phyloP scores from a whole-genome alignment of 202 grass and related monocot species.

The Digitaria exilis region DNA sequence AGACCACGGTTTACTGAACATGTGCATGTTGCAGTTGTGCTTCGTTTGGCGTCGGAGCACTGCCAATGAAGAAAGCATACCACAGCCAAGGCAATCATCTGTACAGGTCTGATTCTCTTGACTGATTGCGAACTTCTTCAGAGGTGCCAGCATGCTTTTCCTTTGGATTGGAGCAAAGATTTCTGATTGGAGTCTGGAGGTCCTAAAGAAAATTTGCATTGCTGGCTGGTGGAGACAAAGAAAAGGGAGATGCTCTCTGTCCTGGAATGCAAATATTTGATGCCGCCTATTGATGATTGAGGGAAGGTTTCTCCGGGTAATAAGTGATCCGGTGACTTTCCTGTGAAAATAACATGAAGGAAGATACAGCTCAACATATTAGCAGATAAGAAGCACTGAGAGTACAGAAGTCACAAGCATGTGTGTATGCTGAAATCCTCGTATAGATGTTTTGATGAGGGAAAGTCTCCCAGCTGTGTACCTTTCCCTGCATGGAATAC shows the following conservation, averaged over 20 bases:
- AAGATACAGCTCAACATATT: conserved; percentile 1
- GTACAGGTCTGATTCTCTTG: conserved; percentile 38
- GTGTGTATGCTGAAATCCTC: conserved; percentile 9
- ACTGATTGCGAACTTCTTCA: conserved; percentile 39
- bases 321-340: conserved; percentile 24
- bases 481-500: conserved; percentile 45
- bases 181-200: conserved; percentile 43
- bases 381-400: not conserved
- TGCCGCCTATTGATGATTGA: conserved; percentile 38
- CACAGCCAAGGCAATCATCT: conserved; percentile 33
- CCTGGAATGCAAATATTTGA: conserved; percentile 42
- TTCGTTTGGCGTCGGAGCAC: conserved; percentile 4
- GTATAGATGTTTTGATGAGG: conserved; percentile 22
- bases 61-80: conserved; percentile 31
- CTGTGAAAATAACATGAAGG: conserved; percentile 27
- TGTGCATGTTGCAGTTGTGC: conserved; percentile 34
- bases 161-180: conserved; percentile 43
- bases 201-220: conserved; percentile 42
- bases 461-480: conserved; percentile 19
- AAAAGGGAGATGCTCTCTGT: conserved; percentile 50
- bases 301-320: conserved; percentile 29
- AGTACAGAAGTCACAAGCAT: not conserved
- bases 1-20: conserved; percentile 39
- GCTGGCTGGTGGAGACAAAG: conserved; percentile 41
- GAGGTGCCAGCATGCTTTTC: conserved; percentile 40